Percentiles rank a stretch among this genome's conserved stretches.
Conservation (phyloP, 306 rosid genomes). For the Trifolium dubium region DNA sequence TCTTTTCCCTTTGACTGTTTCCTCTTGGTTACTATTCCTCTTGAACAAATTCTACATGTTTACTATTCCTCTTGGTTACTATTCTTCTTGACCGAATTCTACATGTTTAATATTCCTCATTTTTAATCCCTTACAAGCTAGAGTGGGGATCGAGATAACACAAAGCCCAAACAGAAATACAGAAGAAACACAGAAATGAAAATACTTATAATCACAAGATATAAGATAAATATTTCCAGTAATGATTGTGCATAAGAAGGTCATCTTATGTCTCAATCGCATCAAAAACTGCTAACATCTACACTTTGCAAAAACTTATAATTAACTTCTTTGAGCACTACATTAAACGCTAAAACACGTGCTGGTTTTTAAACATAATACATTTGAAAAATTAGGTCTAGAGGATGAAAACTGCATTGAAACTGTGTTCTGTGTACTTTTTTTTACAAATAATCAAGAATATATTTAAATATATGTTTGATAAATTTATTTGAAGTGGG, state of each 20-base stretch:
- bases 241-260: not conserved
- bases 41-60: too few relatives aligned
- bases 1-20: not conserved
- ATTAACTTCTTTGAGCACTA: not conserved
- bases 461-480: too few relatives aligned
- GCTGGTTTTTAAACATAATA: not conserved
- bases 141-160: not conserved
- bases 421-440: too few relatives aligned
- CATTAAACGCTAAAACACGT: slow-evolving; percentile 6
- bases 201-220: not conserved
- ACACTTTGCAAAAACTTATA: not conserved
- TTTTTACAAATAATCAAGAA: too few relatives aligned
- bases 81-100: too few relatives aligned
- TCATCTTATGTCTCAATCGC: not conserved
- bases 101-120: not conserved
- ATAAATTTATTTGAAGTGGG: too few relatives aligned
- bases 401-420: not conserved
- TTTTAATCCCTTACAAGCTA: not conserved
- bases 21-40: too few relatives aligned
- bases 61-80: too few relatives aligned
- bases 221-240: not conserved
- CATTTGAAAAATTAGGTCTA: not conserved
- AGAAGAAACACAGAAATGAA: not conserved
- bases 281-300: not conserved
- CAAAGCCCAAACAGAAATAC: not conserved